A percentile compares a stretch with the other conserved stretches of the same genome.
These are phyloP conservation scores for Pleurotus platypus DNA, from an alignment of 768 basidiomycete genomes.

Conservation along the genomic window DNA sequence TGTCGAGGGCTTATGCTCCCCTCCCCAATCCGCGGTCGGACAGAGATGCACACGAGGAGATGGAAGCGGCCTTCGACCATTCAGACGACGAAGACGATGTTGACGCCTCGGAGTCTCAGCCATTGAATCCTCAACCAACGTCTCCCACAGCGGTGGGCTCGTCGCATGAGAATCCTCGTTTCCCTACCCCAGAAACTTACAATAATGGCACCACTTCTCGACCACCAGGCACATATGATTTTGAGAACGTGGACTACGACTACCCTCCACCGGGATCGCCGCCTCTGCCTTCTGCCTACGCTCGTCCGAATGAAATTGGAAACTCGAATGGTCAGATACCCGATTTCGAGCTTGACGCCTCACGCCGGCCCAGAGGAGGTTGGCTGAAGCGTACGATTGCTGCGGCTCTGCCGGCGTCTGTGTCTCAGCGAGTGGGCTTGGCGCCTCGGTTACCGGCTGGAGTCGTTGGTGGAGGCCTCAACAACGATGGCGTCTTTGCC, in stretches of 20 bases:
- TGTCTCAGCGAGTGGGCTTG: constrained; percentile 44
- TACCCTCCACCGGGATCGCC: constrained; percentile 84
- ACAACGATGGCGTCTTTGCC: constrained; percentile 91
- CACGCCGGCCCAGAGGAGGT: constrained; percentile 30
- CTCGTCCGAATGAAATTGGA: constrained; percentile 68
- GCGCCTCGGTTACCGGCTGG: constrained; percentile 33
- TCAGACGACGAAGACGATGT: constrained; percentile 64
- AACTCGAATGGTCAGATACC: constrained; percentile 76
- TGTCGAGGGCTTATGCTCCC: constrained; percentile 66
- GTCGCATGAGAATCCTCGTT: background rate
- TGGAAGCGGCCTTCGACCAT: constrained; percentile 87
- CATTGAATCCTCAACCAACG: constrained; percentile 40
- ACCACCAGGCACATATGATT: constrained; percentile 60
- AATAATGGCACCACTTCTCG: constrained; percentile 17
- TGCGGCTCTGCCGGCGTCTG: constrained; percentile 51
- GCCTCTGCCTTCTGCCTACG: constrained; percentile 56
- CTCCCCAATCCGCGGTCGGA: constrained; percentile 56
- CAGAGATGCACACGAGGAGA: constrained; percentile 46
- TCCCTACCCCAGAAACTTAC: background rate
- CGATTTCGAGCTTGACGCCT: constrained; percentile 31
- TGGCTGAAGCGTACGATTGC: constrained; percentile 59
- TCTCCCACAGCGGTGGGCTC: constrained; percentile 23
- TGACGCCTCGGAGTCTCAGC: constrained; percentile 48
- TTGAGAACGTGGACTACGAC: constrained; percentile 77
- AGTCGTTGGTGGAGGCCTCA: constrained; percentile 58